Conservation (phyloP, 1,284 basidiomycete genomes). For the Ceratorhiza oryzae-sativae region DNA sequence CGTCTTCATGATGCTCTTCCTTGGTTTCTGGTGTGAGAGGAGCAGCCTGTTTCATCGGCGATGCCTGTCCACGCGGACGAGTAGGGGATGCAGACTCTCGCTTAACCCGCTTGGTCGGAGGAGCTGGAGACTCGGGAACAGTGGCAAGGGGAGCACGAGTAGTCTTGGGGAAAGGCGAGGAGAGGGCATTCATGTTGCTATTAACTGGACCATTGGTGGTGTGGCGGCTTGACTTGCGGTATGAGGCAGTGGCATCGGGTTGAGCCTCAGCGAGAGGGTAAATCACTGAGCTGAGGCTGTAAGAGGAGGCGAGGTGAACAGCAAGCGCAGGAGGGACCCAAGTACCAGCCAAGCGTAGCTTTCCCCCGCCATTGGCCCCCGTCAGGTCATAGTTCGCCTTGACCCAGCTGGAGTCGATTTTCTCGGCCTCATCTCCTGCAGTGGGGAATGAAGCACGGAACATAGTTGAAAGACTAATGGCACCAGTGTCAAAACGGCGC, state of each 20-base stretch:
- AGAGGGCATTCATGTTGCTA: slow-evolving; percentile 16
- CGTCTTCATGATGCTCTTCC: slow-evolving; percentile 47
- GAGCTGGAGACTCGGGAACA: slow-evolving; percentile 19
- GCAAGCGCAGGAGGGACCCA: slow-evolving; percentile 86
- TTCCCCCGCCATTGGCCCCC: slow-evolving; percentile 81
- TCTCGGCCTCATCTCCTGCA: slow-evolving; percentile 81
- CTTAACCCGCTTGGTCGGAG: slow-evolving; percentile 7
- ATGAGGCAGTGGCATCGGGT: slow-evolving; percentile 79
- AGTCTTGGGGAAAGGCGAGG: slow-evolving; percentile 23
- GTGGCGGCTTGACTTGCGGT: slow-evolving; percentile 64
- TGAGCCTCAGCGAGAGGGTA: slow-evolving; percentile 71
- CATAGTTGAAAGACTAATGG: slow-evolving; percentile 96
- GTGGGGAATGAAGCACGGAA: slow-evolving; percentile 95
- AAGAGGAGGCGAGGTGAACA: slow-evolving; percentile 55
- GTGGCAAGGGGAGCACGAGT: background rate
- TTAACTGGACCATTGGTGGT: slow-evolving; percentile 28
- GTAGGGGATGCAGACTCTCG: slow-evolving; percentile 31
- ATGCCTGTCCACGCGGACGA: background rate
- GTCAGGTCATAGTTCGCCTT: slow-evolving; percentile 79
- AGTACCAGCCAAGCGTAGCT: slow-evolving; percentile 82
- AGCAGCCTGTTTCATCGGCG: slow-evolving; percentile 13
- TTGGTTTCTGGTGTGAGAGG: slow-evolving; percentile 51
- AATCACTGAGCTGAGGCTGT: slow-evolving; percentile 69
- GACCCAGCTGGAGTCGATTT: slow-evolving; percentile 84
- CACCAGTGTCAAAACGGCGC: slow-evolving; percentile 93